These are phyloP conservation scores for Cordyceps militaris DNA, from an alignment of 2,329 filamentous ascomycete species.

Conservation along the genomic window DNA sequence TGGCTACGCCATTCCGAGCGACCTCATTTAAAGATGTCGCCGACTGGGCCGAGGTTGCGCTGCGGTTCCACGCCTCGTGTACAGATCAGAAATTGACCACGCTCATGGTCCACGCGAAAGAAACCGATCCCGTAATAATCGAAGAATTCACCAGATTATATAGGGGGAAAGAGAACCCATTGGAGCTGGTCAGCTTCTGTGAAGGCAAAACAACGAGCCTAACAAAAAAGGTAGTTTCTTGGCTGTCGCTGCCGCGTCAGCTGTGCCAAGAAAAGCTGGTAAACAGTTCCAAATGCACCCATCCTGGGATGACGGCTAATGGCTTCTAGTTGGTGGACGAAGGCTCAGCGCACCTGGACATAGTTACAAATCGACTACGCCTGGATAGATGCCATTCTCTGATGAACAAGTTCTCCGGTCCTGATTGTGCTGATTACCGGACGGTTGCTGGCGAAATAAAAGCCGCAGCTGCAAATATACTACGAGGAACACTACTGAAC, in stretches of 20 bases:
- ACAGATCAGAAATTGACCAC: slow-evolving; percentile 12
- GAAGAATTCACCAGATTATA: slow-evolving; percentile 17
- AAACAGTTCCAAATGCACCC: neutral
- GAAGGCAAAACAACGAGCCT: slow-evolving; percentile 19
- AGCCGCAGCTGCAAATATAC: slow-evolving; percentile 1
- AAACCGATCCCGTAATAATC: slow-evolving; percentile 15
- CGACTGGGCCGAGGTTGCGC: neutral
- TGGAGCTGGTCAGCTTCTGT: slow-evolving; percentile 19
- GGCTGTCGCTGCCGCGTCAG: slow-evolving; percentile 13
- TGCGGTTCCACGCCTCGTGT: neutral
- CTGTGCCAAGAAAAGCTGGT: slow-evolving; percentile 3
- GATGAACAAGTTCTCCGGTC: slow-evolving; percentile 23
- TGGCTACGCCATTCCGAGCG: neutral
- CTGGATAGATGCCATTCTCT: slow-evolving; percentile 19
- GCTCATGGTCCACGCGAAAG: slow-evolving; percentile 17
- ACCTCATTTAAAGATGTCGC: neutral
- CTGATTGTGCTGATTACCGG: slow-evolving; percentile 15
- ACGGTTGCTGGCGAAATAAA: slow-evolving; percentile 14
- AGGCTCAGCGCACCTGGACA: slow-evolving; percentile 20
- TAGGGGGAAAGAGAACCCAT: slow-evolving; percentile 8
- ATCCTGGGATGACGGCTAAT: neutral
- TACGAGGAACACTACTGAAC: neutral
- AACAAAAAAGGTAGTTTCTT: slow-evolving; percentile 16
- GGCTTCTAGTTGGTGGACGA: slow-evolving; percentile 20
- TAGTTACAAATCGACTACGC: slow-evolving; percentile 18